Base-by-base conservation (phyloP, 306 rosid species). In the Prinsepia uniflora region DNA sequence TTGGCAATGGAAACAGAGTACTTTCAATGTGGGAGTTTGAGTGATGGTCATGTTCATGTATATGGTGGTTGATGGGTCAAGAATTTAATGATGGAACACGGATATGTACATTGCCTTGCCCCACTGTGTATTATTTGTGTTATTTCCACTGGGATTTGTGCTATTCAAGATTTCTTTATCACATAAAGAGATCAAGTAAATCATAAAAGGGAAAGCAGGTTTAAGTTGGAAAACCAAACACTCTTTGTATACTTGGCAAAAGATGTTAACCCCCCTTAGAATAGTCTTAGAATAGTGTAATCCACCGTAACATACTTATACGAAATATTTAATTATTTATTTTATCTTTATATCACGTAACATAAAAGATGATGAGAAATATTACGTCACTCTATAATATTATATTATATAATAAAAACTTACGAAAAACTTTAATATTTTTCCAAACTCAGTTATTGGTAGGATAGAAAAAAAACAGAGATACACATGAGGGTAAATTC, bases 1-100 rank as follows among this genome's bases (percentile, higher is more conserved):
- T 45, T 30, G 36, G 63, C 62, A 40, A 46, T 17, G 34, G 46
- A 43, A 73, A 74, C 70, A 30, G 64, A 65, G 78, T 44, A 20
- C 58, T 73, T 75, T 75, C 81, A 66, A 45, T 74, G 72, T 55
- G 66, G 67, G 72, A 59, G 70, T 64, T 64, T 53, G 57, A 54
- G 67, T 63, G 72, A 65, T 75, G 70, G n/a, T 70, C 68, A 67
- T 54, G 62, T 75, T 69, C 46, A 80, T 78, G 54, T 80, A 81
- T 81, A 72, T 76, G 81, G 84, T 55, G 77, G 85, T 72, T 79
- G 6, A 68, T 18, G 76, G 75, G 18, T 65, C 14, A 47, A 22
- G 65, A 72, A 48, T 68, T 69, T 54, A 24, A 12, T 0, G 61
- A 49, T 73, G 71, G 70, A 76, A 81, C 75, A 65, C 66, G 64